Conservation (phyloP, 768 basidiomycete genomes). For the Lactarius indigo region DNA sequence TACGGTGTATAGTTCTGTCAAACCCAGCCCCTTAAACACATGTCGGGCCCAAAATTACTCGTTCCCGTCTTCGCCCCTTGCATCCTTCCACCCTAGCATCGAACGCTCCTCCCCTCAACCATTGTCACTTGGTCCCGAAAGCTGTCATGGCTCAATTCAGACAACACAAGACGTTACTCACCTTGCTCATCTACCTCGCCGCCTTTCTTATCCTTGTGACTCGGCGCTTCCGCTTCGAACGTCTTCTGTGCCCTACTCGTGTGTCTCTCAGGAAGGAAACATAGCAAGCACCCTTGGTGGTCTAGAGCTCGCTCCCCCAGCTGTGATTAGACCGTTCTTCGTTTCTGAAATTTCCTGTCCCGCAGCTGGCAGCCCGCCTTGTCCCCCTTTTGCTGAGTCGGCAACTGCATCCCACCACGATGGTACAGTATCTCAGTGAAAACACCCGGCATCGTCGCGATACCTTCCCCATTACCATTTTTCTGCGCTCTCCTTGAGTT, state of each 20-base stretch:
- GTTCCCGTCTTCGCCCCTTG: slow-evolving; percentile 18
- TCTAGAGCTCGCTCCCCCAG: slow-evolving; percentile 24
- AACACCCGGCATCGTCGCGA: slow-evolving; percentile 4
- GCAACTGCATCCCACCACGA: slow-evolving; percentile 4
- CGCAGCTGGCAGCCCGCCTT: slow-evolving; percentile 4
- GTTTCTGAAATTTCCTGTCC: slow-evolving; percentile 9
- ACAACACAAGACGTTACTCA: slow-evolving; percentile 11
- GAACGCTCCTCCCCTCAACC: slow-evolving; percentile 1
- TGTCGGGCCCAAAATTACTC: slow-evolving; percentile 18
- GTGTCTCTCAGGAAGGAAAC: slow-evolving; percentile 14
- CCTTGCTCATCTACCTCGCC: slow-evolving; percentile 18
- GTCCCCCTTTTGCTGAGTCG: background rate
- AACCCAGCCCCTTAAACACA: slow-evolving; percentile 13
- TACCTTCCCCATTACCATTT: slow-evolving; percentile 12
- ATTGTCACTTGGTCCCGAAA: slow-evolving; percentile 9
- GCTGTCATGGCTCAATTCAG: background rate
- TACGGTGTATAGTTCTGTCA: slow-evolving; percentile 3
- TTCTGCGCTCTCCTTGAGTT: slow-evolving; percentile 2
- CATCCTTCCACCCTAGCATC: slow-evolving; percentile 4
- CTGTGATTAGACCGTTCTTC: slow-evolving; percentile 22
- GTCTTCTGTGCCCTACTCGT: slow-evolving; percentile 6
- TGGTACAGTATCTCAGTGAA: slow-evolving; percentile 11
- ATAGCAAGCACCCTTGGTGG: slow-evolving; percentile 11
- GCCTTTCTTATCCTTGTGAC: slow-evolving; percentile 22
- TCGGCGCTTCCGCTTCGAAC: slow-evolving; percentile 4